Evolutionary conservation across 306 rosid genomes (phyloP).

Genomic region (Vigna angularis): DNA sequence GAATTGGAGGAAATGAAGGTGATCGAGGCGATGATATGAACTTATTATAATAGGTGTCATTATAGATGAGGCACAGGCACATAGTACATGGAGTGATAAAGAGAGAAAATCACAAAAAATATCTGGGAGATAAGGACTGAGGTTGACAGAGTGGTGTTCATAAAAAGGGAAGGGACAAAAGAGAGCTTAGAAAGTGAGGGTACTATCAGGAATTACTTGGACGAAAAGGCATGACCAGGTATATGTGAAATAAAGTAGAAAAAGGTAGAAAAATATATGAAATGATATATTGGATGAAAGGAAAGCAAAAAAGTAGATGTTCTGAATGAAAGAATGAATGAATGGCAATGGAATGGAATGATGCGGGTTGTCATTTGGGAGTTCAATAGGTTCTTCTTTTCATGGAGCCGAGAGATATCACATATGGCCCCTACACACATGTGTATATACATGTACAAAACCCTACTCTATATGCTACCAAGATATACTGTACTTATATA

Average conservation of each 20-base stretch:
- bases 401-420: conserved; percentile 45
- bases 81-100: conserved; percentile 61
- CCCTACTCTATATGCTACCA: conserved; percentile 35
- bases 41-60: conserved; percentile 13
- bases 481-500: conserved; percentile 55
- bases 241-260: conserved; percentile 17
- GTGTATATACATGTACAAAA: background rate
- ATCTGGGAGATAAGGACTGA: conserved; percentile 95
- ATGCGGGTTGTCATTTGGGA: conserved; percentile 50
- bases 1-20: conserved; percentile 42
- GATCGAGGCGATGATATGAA: conserved; percentile 11
- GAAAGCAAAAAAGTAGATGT: conserved; percentile 41
- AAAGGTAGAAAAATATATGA: conserved; percentile 27
- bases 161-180: conserved; percentile 94
- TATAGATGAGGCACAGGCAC: conserved; percentile 39
- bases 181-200: conserved; percentile 78
- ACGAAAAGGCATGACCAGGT: conserved; percentile 58
- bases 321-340: conserved; percentile 82
- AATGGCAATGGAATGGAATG: conserved; percentile 55
- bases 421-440: conserved; percentile 43
- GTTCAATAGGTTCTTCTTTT: conserved; percentile 61
- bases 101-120: conserved; percentile 68
- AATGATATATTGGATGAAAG: conserved; percentile 50
- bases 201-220: conserved; percentile 58
- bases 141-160: conserved; percentile 75